A percentile compares a stretch with the other conserved stretches of the same genome.
phyloP scores from a whole-genome alignment of 139 green algal species.

The Yamagishiella unicocca region DNA sequence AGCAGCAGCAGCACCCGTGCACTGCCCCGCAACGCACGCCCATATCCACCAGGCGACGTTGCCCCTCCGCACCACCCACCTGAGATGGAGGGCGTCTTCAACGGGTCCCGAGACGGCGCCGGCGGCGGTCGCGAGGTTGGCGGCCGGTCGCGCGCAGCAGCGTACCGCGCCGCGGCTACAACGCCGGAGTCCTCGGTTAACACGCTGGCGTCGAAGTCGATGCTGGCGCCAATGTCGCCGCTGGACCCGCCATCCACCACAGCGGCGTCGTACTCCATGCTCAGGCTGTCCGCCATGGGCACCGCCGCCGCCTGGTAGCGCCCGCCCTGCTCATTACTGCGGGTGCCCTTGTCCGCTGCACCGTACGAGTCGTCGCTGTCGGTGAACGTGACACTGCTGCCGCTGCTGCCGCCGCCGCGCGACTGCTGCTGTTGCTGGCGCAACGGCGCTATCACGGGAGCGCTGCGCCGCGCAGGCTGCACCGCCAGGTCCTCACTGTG shows the following conservation, averaged over 20 bases:
- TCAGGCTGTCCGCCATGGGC: too few species aligned
- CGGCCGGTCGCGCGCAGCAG: too few species aligned
- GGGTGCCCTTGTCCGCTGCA: neutral
- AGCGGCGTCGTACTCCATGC: neutral
- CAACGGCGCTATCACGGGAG: neutral
- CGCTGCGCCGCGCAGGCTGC: neutral
- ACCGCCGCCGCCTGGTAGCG: neutral
- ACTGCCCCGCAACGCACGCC: too few species aligned
- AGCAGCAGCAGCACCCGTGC: too few species aligned
- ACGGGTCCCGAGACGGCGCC: neutral
- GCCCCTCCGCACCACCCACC: neutral
- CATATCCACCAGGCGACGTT: too few species aligned
- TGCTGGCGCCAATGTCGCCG: neutral
- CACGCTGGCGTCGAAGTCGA: neutral
- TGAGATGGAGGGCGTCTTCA: slow-evolving; percentile 26
- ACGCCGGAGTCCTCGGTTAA: neutral
- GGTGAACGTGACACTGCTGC: neutral
- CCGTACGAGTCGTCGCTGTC: neutral
- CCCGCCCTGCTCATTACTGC: neutral
- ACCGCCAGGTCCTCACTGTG: neutral
- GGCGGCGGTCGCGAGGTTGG: neutral
- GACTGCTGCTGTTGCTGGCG: neutral
- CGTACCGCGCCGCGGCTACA: neutral
- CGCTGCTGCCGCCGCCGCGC: neutral
- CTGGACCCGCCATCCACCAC: neutral